Percentiles rank a stretch among this genome's conserved stretches.
Conservation (phyloP, 306 rosid genomes). For the Castanea mollissima region DNA sequence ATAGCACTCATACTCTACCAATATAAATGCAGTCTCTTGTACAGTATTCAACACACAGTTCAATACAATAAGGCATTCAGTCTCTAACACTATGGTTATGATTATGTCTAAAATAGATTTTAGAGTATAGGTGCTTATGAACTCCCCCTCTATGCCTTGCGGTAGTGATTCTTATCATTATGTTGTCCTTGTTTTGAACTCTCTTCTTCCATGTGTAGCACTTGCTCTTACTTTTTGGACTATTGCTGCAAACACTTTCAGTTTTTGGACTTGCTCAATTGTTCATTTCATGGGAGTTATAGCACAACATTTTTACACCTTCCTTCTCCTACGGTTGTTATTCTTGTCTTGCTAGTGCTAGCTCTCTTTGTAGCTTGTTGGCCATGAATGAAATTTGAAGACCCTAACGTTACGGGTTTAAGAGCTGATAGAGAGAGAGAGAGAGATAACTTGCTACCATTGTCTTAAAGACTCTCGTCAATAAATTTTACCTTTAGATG, state of each 20-base stretch:
- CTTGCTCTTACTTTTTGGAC: not conserved
- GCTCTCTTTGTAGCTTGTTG: not conserved
- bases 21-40: no score
- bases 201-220: not conserved
- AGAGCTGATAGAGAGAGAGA: not conserved
- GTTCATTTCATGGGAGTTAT: not conserved
- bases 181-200: conserved; percentile 12
- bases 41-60: no score
- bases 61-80: no score
- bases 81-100: no score
- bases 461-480: not conserved
- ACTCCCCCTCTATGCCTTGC: no score
- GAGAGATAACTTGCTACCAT: not conserved
- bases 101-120: no score
- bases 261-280: not conserved
- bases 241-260: not conserved
- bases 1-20: no score
- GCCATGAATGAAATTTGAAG: not conserved
- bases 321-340: not conserved
- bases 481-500: not conserved
- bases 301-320: not conserved
- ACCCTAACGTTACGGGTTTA: not conserved
- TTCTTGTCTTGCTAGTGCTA: not conserved
- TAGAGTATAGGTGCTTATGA: no score
- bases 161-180: not conserved